Evolutionary conservation across 768 basidiomycete genomes (phyloP).

Genomic region (Termitomyces sp.): DNA sequence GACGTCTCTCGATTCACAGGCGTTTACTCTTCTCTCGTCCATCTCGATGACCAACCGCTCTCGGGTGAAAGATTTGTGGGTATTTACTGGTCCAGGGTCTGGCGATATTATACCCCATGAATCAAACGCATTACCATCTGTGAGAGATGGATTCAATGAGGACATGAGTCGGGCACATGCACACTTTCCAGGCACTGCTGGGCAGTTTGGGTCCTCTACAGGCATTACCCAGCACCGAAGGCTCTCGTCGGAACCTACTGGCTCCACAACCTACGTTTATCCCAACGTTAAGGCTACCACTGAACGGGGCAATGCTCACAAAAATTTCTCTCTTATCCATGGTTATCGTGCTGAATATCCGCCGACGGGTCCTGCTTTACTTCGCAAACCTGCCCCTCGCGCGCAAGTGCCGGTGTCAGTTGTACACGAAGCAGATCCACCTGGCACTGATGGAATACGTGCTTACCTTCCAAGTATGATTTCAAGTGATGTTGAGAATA

Average conservation of each 20-base stretch:
- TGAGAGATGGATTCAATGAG: conserved; percentile 16
- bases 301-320: conserved; percentile 7
- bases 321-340: conserved; percentile 1
- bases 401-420: conserved; percentile 61
- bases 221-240: conserved; percentile 27
- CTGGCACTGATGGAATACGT: conserved; percentile 24
- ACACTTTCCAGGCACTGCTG: conserved; percentile 10
- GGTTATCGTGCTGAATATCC: conserved; percentile 5
- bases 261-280: conserved; percentile 3
- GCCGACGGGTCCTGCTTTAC: conserved; percentile 22
- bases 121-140: conserved; percentile 23
- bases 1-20: conserved; percentile 58
- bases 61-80: conserved; percentile 71
- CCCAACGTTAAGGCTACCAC: conserved; percentile 30
- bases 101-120: conserved; percentile 23
- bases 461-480: conserved; percentile 50
- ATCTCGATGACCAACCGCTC: conserved; percentile 69
- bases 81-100: conserved; percentile 56
- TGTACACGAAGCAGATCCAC: conserved; percentile 30
- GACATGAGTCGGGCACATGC: conserved; percentile 16
- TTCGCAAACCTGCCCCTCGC: conserved; percentile 60
- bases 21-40: conserved; percentile 64
- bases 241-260: conserved; percentile 28
- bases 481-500: conserved; percentile 45
- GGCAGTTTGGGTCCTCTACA: conserved; percentile 6